These are phyloP conservation scores for Groenewaldozyma auringiensis DNA, from an alignment of 1,139 yeast species.

Conservation along the genomic window DNA sequence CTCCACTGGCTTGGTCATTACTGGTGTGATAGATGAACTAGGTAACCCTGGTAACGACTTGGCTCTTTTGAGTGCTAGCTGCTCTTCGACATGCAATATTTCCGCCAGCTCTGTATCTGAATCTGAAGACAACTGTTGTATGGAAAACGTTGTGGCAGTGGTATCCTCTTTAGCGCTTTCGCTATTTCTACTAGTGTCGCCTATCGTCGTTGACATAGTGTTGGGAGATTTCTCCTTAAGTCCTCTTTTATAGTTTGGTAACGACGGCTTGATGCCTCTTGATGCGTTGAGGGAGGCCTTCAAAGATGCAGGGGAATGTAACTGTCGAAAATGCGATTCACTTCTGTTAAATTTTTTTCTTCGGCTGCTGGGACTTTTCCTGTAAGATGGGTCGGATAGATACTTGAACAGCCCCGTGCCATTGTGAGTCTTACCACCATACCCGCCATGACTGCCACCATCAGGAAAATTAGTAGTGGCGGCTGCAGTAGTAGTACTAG, in stretches of 20 bases:
- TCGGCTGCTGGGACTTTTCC: background rate
- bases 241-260: background rate
- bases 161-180: background rate
- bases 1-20: background rate
- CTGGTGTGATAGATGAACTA: background rate
- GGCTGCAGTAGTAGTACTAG: background rate
- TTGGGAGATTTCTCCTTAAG: background rate
- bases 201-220: conserved; percentile 6
- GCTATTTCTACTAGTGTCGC: background rate
- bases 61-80: background rate
- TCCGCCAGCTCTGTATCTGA: conserved; percentile 11
- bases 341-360: background rate
- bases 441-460: no score
- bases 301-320: conserved; percentile 19
- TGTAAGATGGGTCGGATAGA: background rate
- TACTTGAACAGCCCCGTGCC: background rate
- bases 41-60: background rate
- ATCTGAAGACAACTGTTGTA: conserved; percentile 6
- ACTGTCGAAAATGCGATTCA: conserved; percentile 8
- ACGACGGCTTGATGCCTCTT: background rate
- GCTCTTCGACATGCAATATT: conserved; percentile 4
- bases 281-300: conserved; percentile 10
- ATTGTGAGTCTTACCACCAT: no score
- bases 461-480: no score
- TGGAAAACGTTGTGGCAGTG: conserved; percentile 9